Conservation (phyloP, 176 grass and related monocot genomes). For the Musa troglodytarum region DNA sequence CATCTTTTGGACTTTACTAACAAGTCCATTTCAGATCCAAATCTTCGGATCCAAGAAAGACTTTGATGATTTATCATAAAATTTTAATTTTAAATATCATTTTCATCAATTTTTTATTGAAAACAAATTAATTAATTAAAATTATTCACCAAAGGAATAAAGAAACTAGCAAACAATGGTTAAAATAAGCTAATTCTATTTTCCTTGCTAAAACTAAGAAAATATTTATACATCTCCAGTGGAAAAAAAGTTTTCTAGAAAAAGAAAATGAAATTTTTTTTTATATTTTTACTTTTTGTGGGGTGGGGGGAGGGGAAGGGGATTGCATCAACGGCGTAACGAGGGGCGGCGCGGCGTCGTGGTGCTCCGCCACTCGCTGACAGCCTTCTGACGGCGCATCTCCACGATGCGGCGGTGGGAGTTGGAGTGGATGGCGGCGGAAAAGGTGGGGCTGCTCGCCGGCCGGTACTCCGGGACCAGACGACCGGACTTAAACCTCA, state of each 20-base stretch:
- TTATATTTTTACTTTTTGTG: background rate
- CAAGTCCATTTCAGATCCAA: no score
- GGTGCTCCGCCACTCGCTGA: background rate
- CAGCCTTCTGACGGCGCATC: constrained; percentile 4
- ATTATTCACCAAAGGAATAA: background rate
- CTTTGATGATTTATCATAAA: no score
- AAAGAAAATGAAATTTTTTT: background rate
- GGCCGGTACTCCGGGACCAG: constrained; percentile 39
- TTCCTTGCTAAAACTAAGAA: background rate
- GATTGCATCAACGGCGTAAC: no score
- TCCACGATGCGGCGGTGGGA: constrained; percentile 19
- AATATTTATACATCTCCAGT: background rate
- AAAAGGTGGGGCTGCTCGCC: constrained; percentile 36
- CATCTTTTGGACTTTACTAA: no score
- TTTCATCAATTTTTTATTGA: background rate
- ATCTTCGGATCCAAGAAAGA: no score
- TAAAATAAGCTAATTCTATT: background rate
- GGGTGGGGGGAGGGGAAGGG: background rate
- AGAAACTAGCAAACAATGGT: background rate
- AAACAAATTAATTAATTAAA: background rate
- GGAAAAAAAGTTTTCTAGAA: background rate
- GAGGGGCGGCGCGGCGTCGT: background rate
- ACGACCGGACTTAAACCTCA: constrained; percentile 22
- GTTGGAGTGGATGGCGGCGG: constrained; percentile 31
- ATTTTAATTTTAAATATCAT: no score